phyloP scores from a whole-genome alignment of 106 monocot species.

The Hemerocallis citrina region DNA sequence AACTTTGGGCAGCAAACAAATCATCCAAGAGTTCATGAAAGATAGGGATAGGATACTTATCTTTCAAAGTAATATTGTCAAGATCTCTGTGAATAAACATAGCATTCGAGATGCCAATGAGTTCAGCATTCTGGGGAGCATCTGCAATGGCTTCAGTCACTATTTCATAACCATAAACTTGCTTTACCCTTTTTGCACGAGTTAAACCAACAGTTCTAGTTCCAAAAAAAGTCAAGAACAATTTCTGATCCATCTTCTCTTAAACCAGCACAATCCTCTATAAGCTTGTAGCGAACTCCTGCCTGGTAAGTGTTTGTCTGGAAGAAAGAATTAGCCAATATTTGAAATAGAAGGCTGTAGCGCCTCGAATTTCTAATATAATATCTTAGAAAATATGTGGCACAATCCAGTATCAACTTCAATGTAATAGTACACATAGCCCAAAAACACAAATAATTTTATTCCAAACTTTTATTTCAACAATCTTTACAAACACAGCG shows the following conservation, averaged over 20 bases:
- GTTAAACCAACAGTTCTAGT: slow-evolving; percentile 96
- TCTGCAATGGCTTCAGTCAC: slow-evolving; percentile 78
- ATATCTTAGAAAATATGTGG: no score
- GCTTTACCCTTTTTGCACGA: slow-evolving; percentile 74
- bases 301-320: slow-evolving; percentile 96
- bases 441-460: no score
- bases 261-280: slow-evolving; percentile 70
- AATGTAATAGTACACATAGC: no score
- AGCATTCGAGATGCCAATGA: slow-evolving; percentile 84
- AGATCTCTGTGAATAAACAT: slow-evolving; percentile 96
- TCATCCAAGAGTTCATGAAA: no score
- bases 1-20: no score
- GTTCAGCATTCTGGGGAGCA: slow-evolving; percentile 72
- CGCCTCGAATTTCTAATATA: no score
- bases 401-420: no score
- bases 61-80: slow-evolving; percentile 93
- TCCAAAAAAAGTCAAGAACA: slow-evolving; percentile 90
- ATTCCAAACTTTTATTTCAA: no score
- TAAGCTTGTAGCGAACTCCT: slow-evolving; percentile 83
- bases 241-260: slow-evolving; percentile 87
- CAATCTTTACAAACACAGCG: no score
- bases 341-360: slow-evolving; percentile 74
- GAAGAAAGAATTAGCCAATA: slow-evolving; percentile 97
- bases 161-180: slow-evolving; percentile 95
- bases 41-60: no score